Percentiles rank a stretch among this genome's conserved stretches.
Conservation (phyloP, 345 rosid species). For the Boechera stricta region DNA sequence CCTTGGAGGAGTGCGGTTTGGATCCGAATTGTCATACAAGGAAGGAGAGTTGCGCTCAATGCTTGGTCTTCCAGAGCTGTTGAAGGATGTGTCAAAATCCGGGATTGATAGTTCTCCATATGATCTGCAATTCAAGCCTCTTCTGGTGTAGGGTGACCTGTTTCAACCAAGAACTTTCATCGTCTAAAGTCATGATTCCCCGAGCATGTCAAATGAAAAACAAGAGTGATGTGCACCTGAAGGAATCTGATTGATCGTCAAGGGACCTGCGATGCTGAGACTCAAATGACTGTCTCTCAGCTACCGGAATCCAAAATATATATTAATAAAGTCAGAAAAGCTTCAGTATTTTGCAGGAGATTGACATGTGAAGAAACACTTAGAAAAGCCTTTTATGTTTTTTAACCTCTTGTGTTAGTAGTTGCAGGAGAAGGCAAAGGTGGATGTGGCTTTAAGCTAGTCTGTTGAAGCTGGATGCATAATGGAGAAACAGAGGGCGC, state of each 20-base stretch:
- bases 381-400: background rate
- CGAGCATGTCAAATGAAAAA: slow-evolving; percentile 18
- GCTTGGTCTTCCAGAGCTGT: slow-evolving; percentile 80
- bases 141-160: slow-evolving; percentile 77
- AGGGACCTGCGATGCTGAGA: slow-evolving; percentile 50
- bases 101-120: slow-evolving; percentile 55
- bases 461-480: slow-evolving; percentile 47
- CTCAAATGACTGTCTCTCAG: slow-evolving; percentile 58
- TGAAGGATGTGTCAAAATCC: slow-evolving; percentile 74
- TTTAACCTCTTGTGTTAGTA: slow-evolving; percentile 50
- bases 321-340: slow-evolving; percentile 17
- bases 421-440: slow-evolving; percentile 43
- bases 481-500: slow-evolving; percentile 61
- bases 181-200: slow-evolving; percentile 8
- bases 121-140: slow-evolving; percentile 56
- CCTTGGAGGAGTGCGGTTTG: slow-evolving; percentile 48
- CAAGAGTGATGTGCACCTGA: slow-evolving; percentile 47
- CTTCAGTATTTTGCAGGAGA: slow-evolving; percentile 22
- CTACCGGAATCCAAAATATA: slow-evolving; percentile 8
- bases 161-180: slow-evolving; percentile 30
- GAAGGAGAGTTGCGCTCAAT: slow-evolving; percentile 61
- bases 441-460: slow-evolving; percentile 42
- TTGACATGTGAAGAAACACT: slow-evolving; percentile 18
- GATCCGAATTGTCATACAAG: slow-evolving; percentile 45
- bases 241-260: slow-evolving; percentile 57